Conservation (phyloP, 164 flowering plant species). For the Echeveria elegans region DNA sequence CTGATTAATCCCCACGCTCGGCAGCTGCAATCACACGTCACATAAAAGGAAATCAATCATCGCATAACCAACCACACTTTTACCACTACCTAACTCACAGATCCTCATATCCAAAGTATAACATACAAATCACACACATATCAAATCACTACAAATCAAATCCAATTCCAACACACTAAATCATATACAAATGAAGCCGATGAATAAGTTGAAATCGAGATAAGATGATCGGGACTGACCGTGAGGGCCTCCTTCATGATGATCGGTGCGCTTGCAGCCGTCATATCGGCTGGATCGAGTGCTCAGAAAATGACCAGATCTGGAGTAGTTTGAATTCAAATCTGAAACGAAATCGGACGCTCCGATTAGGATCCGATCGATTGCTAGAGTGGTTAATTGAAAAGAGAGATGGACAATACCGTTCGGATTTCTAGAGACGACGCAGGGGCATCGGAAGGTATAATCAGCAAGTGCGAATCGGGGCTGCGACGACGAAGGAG, state of each 20-base stretch:
- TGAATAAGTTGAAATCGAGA: neutral
- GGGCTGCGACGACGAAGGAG: neutral
- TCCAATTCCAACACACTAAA: neutral
- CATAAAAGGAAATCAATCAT: neutral
- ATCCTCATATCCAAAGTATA: no score
- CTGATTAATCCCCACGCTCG: slow-evolving; percentile 56
- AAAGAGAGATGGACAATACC: neutral
- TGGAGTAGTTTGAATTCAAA: neutral
- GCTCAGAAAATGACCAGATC: slow-evolving; percentile 8
- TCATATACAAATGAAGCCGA: neutral
- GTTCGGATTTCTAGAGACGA: neutral
- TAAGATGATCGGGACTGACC: slow-evolving; percentile 21
- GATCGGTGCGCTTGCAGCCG: slow-evolving; percentile 83
- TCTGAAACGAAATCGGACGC: neutral
- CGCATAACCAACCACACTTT: neutral
- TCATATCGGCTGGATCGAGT: slow-evolving; percentile 45
- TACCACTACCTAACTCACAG: neutral
- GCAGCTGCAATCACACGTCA: slow-evolving; percentile 25
- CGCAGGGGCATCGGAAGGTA: neutral
- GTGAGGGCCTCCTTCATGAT: slow-evolving; percentile 69
- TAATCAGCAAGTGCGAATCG: neutral
- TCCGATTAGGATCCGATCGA: neutral
- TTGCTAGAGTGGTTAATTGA: neutral
- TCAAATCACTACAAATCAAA: neutral
- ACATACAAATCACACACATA: neutral